Percentiles rank a stretch among this genome's conserved stretches.
Conservation (phyloP, 2,329 filamentous ascomycete species). For the Xylariaceae sp. region DNA sequence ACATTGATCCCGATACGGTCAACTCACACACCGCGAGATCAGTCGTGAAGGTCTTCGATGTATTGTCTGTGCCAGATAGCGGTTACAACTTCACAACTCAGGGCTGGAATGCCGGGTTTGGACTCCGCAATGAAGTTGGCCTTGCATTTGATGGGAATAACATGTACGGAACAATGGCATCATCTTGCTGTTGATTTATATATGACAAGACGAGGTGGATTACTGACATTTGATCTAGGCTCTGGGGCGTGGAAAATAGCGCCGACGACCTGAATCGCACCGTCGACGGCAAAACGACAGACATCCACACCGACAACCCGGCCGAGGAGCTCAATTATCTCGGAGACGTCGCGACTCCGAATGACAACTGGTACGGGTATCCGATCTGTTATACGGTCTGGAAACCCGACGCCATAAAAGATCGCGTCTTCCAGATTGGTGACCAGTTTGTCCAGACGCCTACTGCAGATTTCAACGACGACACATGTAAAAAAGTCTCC, state of each 20-base stretch:
- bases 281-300: constrained; percentile 34
- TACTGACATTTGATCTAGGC: constrained; percentile 17
- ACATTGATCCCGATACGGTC: constrained; percentile 47
- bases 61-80: constrained; percentile 21
- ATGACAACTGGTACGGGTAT: constrained; percentile 54
- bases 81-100: constrained; percentile 39
- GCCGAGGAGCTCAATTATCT: constrained; percentile 62
- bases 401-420: constrained; percentile 37
- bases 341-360: constrained; percentile 49
- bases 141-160: constrained; percentile 37
- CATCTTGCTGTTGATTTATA: neutral
- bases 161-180: constrained; percentile 35
- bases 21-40: constrained; percentile 45
- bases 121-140: constrained; percentile 60
- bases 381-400: constrained; percentile 41
- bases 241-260: constrained; percentile 57
- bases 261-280: constrained; percentile 53
- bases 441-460: constrained; percentile 32
- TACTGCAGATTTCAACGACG: constrained; percentile 27
- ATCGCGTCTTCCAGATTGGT: constrained; percentile 30
- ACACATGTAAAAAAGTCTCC: constrained; percentile 21
- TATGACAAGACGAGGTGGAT: neutral
- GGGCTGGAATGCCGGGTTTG: constrained; percentile 43
- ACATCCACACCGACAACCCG: constrained; percentile 57
- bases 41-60: constrained; percentile 48